Percentiles rank a stretch among this genome's conserved stretches.
Evolutionary conservation across 257 asterid species (phyloP).

Genomic region (Ballota nigra): DNA sequence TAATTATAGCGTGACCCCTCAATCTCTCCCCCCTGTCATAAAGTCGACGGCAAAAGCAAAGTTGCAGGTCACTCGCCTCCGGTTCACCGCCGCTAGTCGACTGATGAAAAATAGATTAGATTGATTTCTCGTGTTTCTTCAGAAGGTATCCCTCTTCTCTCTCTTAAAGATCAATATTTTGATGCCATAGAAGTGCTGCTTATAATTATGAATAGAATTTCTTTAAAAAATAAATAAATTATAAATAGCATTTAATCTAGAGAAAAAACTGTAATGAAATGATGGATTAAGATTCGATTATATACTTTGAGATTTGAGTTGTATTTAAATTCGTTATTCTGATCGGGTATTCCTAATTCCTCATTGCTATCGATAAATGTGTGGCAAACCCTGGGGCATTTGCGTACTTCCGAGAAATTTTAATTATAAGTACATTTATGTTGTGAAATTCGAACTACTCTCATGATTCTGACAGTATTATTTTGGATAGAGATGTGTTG

Average conservation of each 20-base stretch:
- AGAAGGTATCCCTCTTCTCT: conserved; percentile 17
- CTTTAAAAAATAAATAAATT: too few relatives aligned
- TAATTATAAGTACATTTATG: too few relatives aligned
- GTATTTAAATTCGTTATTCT: not conserved
- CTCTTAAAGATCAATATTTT: not conserved
- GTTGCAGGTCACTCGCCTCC: conserved; percentile 15
- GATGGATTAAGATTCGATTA: not conserved
- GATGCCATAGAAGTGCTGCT: not conserved
- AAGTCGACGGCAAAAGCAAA: conserved; percentile 8
- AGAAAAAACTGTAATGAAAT: not conserved
- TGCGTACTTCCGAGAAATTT: not conserved
- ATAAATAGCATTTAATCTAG: not conserved
- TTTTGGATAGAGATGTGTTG: not conserved
- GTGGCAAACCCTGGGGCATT: not conserved
- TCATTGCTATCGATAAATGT: not conserved
- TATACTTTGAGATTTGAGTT: not conserved
- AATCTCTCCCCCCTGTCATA: too few relatives aligned
- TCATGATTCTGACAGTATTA: not conserved
- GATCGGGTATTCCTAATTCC: not conserved
- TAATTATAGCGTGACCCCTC: too few relatives aligned
- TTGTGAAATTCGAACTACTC: not conserved
- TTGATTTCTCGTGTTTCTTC: not conserved
- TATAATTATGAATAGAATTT: not conserved
- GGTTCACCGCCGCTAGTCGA: conserved; percentile 20
- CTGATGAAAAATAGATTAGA: not conserved